Conservation (phyloP, 352 stramenopile genomes). For the Phytopythium delawarense region DNA sequence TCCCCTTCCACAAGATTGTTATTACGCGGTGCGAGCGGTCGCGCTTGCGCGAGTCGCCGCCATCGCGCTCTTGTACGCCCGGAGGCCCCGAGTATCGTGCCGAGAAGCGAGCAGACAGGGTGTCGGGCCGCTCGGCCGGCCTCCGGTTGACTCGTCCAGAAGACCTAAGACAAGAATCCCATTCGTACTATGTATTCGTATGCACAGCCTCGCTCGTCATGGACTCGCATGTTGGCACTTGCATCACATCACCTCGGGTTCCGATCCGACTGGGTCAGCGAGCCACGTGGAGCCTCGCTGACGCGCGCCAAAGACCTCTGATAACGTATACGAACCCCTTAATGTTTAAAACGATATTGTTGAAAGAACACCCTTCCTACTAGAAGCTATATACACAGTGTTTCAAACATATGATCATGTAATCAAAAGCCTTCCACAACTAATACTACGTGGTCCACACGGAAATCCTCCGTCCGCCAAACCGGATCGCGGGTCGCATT, state of each 20-base stretch:
- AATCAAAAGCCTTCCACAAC: neutral
- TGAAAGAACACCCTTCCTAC: neutral
- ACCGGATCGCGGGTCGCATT: neutral
- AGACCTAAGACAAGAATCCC: neutral
- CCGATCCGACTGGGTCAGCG: neutral
- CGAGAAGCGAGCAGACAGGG: neutral
- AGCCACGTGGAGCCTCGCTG: neutral
- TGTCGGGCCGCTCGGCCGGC: neutral
- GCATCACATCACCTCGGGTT: no score
- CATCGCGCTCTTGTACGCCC: conserved; percentile 4
- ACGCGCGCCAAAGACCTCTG: neutral
- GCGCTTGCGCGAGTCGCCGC: neutral
- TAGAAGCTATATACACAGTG: neutral
- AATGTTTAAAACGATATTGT: neutral
- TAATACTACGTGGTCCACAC: neutral
- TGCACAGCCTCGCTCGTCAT: no score
- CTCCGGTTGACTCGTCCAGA: neutral
- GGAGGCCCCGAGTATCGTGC: neutral
- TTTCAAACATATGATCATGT: neutral
- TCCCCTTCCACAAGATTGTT: conserved; percentile 5
- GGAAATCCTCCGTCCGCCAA: neutral
- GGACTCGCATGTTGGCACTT: neutral
- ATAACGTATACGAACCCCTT: neutral
- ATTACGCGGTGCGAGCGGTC: conserved; percentile 2
- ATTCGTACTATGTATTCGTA: neutral